Conservation (phyloP, 2,329 filamentous ascomycete species). For the Talaromyces sp. region DNA sequence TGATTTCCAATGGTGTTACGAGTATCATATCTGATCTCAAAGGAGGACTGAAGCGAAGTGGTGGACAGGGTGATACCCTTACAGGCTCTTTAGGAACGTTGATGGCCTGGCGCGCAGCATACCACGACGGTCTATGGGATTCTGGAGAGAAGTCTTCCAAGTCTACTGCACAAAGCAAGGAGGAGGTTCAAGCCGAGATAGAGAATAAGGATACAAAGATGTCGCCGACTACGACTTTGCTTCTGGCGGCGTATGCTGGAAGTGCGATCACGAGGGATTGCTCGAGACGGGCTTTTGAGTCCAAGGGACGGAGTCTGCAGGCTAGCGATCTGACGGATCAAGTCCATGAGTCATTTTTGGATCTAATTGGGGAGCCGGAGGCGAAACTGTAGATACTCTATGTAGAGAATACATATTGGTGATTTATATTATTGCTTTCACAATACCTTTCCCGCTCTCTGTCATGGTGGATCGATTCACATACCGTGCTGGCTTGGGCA, state of each 20-base stretch:
- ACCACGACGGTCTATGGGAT: slow-evolving; percentile 78
- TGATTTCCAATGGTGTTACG: slow-evolving; percentile 73
- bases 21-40: slow-evolving; percentile 74
- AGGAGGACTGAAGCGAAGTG: slow-evolving; percentile 84
- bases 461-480: too few species aligned
- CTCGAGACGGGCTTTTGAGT: slow-evolving; percentile 79
- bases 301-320: slow-evolving; percentile 83
- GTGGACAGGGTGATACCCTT: slow-evolving; percentile 92
- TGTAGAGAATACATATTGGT: not conserved
- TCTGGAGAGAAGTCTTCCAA: slow-evolving; percentile 31
- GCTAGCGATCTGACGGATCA: slow-evolving; percentile 91
- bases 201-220: slow-evolving; percentile 54
- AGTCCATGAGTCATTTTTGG: slow-evolving; percentile 76
- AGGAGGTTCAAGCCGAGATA: slow-evolving; percentile 40
- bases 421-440: too few species aligned
- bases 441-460: too few species aligned
- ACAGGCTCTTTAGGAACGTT: slow-evolving; percentile 88
- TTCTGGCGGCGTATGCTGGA: slow-evolving; percentile 80
- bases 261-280: slow-evolving; percentile 86
- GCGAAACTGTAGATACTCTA: slow-evolving; percentile 30
- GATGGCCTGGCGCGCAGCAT: slow-evolving; percentile 82
- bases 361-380: slow-evolving; percentile 71
- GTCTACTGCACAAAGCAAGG: slow-evolving; percentile 32
- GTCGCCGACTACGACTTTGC: slow-evolving; percentile 58
- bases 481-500: not conserved